Evolutionary conservation across 2,329 filamentous ascomycete species (phyloP).

Genomic region (Cryphonectria radicalis): DNA sequence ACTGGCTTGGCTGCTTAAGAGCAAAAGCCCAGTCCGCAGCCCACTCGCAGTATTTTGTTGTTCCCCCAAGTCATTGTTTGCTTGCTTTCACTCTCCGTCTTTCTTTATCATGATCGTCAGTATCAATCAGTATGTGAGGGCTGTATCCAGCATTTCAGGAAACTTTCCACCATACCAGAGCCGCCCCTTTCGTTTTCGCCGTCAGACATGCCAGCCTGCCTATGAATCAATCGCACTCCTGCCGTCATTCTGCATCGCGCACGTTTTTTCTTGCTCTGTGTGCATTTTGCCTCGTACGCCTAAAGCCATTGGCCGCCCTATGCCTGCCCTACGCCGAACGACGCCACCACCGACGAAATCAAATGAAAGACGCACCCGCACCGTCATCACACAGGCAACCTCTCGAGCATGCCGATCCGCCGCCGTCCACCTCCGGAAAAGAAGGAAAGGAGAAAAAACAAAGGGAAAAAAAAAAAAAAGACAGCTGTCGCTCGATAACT

Average conservation of each 20-base stretch:
- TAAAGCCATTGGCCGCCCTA: constrained; percentile 8
- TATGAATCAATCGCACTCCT: constrained; percentile 1
- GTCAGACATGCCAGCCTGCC: constrained; percentile 4
- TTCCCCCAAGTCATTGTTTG: not conserved
- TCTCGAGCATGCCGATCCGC: not conserved
- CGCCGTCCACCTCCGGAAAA: not conserved
- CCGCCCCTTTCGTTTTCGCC: not conserved
- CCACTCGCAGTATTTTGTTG: not conserved
- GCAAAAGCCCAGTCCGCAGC: not conserved
- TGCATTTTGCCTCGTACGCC: constrained; percentile 23
- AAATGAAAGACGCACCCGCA: not conserved
- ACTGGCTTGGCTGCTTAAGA: not conserved
- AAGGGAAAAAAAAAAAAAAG: not conserved
- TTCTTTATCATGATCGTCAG: constrained; percentile 1
- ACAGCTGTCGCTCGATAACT: constrained; percentile 15
- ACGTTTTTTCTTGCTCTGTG: not conserved
- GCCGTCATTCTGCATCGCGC: not conserved
- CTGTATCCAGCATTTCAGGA: not conserved
- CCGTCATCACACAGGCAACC: not conserved
- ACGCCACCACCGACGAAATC: constrained; percentile 6
- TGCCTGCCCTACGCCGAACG: constrained; percentile 22
- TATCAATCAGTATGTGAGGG: not conserved
- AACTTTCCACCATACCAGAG: not conserved
- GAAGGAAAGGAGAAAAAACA: not conserved
- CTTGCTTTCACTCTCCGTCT: not conserved